These are phyloP conservation scores for Venturia carpophila DNA, from an alignment of 2,329 filamentous ascomycete species.

Conservation along the genomic window DNA sequence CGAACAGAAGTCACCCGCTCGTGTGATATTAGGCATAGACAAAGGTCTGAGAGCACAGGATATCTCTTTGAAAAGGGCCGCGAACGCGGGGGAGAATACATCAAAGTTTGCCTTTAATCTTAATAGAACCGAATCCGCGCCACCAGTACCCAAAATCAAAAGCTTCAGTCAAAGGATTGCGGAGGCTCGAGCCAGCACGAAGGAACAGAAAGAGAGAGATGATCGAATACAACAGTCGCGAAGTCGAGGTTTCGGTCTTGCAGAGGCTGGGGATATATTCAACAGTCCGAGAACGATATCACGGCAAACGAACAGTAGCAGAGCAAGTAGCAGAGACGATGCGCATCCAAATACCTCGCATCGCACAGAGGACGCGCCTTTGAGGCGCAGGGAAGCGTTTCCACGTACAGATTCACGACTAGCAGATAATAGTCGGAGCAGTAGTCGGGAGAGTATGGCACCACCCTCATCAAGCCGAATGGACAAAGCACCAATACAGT, in stretches of 20 bases:
- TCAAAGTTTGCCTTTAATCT: background rate
- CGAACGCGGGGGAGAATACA: constrained; percentile 11
- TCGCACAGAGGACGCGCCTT: background rate
- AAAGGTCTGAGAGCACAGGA: constrained; percentile 75
- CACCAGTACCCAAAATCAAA: constrained; percentile 31
- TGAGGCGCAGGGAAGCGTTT: background rate
- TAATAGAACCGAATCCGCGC: background rate
- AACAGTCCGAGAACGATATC: constrained; percentile 4
- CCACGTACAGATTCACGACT: constrained; percentile 5
- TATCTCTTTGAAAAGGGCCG: constrained; percentile 60
- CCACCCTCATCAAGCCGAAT: background rate
- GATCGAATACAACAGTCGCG: constrained; percentile 37
- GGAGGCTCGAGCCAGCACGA: constrained; percentile 46
- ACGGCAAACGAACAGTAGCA: constrained; percentile 5
- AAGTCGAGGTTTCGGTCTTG: constrained; percentile 34
- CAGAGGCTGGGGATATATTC: constrained; percentile 5
- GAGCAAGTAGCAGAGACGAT: background rate
- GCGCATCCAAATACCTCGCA: background rate
- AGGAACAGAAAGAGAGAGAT: constrained; percentile 38
- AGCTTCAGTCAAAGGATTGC: constrained; percentile 83
- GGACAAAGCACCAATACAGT: background rate
- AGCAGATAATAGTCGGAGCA: background rate
- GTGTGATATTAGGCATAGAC: constrained; percentile 78
- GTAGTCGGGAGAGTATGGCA: background rate
- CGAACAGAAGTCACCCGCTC: constrained; percentile 65